Evolutionary conservation across 169 alveolate genomes (phyloP).

Genomic region (Plasmodium yoelii): DNA sequence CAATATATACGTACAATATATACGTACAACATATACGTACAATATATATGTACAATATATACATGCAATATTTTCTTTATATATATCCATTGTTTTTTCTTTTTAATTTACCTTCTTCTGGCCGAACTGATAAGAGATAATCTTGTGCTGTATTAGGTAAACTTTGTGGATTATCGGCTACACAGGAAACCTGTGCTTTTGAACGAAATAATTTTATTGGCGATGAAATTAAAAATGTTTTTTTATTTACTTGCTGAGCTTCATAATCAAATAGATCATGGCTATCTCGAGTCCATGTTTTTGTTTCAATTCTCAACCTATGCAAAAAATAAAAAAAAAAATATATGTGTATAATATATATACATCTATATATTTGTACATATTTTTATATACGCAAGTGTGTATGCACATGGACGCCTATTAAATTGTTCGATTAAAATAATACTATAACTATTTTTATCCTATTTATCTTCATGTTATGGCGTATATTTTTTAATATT

Average conservation of each 20-base stretch:
- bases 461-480: too few species aligned
- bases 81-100: neutral
- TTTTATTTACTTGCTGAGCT: conserved; percentile 89
- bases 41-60: too few species aligned
- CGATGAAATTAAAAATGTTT: conserved; percentile 79
- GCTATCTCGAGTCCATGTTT: conserved; percentile 96
- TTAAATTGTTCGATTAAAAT: too few species aligned
- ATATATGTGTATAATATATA: conserved; percentile 2
- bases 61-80: neutral
- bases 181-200: conserved; percentile 74
- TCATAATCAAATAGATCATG: conserved; percentile 97
- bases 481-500: too few species aligned
- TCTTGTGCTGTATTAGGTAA: conserved; percentile 71
- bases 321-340: conserved; percentile 54
- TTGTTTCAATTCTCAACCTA: conserved; percentile 87
- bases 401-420: too few species aligned
- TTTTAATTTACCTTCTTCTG: conserved; percentile 49
- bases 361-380: neutral
- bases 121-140: conserved; percentile 66
- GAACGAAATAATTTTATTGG: conserved; percentile 74
- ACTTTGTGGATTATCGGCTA: conserved; percentile 67
- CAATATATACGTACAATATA: too few species aligned
- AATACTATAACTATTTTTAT: neutral
- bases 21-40: too few species aligned
- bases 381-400: neutral